These are phyloP conservation scores for Pholiota microspora DNA, from an alignment of 768 basidiomycete genomes.

Conservation along the genomic window DNA sequence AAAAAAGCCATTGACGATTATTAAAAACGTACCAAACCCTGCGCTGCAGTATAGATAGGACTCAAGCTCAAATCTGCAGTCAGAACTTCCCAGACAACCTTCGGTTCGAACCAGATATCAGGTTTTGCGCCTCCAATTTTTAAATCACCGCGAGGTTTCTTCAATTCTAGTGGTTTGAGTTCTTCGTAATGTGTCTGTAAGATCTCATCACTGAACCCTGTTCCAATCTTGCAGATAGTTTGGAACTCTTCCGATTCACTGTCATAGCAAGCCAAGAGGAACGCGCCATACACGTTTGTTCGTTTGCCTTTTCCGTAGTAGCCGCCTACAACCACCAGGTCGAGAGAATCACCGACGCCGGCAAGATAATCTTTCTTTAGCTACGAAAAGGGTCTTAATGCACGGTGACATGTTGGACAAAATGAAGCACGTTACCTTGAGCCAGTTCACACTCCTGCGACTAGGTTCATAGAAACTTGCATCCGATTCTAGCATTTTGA, in stretches of 20 bases:
- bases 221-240: slow-evolving; percentile 98
- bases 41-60: slow-evolving; percentile 93
- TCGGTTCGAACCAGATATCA: slow-evolving; percentile 97
- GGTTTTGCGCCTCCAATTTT: slow-evolving; percentile 93
- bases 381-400: slow-evolving; percentile 37
- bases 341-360: slow-evolving; percentile 95
- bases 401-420: background rate
- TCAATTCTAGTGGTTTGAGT: slow-evolving; percentile 74
- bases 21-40: slow-evolving; percentile 67
- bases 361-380: slow-evolving; percentile 98
- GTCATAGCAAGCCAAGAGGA: slow-evolving; percentile 96
- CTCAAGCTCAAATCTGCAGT: slow-evolving; percentile 96
- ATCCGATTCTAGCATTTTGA: slow-evolving; percentile 94
- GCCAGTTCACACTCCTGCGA: slow-evolving; percentile 93
- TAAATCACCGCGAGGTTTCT: slow-evolving; percentile 74
- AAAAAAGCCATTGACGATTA: background rate
- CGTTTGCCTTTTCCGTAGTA: slow-evolving; percentile 99
- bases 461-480: slow-evolving; percentile 96
- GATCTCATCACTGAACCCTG: slow-evolving; percentile 93
- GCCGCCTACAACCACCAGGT: slow-evolving; percentile 95
- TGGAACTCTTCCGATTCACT: slow-evolving; percentile 92
- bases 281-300: slow-evolving; percentile 96
- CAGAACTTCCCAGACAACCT: slow-evolving; percentile 97
- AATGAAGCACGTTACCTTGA: slow-evolving; percentile 67
- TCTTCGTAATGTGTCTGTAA: slow-evolving; percentile 78